Percentiles rank a stretch among this genome's conserved stretches.
Conservation (phyloP, 352 stramenopile genomes). For the Elongisporangium anandrum region DNA sequence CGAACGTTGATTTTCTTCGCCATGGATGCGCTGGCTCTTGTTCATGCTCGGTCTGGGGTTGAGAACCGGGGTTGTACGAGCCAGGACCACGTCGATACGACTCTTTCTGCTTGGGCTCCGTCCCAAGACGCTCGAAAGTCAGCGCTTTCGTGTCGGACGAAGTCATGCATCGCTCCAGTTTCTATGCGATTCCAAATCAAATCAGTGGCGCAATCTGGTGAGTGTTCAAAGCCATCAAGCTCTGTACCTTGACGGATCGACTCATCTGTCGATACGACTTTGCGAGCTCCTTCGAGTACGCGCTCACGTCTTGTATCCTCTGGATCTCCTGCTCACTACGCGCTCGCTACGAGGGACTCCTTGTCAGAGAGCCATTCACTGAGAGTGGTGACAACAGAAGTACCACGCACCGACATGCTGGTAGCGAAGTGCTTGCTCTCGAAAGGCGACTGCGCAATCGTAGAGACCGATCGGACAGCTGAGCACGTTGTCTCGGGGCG, state of each 20-base stretch:
- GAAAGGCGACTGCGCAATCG: slow-evolving; percentile 15
- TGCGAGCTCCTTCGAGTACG: slow-evolving; percentile 46
- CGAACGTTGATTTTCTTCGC: slow-evolving; percentile 17
- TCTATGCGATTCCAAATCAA: slow-evolving; percentile 2
- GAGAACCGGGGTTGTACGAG: slow-evolving; percentile 9
- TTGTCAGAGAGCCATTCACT: neutral
- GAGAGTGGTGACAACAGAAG: neutral
- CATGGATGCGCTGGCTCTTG: slow-evolving; percentile 4
- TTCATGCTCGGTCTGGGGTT: neutral
- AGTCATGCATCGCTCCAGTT: slow-evolving; percentile 28
- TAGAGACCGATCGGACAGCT: slow-evolving; percentile 5
- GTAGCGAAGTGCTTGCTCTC: slow-evolving; percentile 27
- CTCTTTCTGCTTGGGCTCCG: slow-evolving; percentile 13
- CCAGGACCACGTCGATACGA: slow-evolving; percentile 29
- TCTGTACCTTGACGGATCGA: slow-evolving; percentile 25
- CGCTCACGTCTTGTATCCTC: slow-evolving; percentile 15
- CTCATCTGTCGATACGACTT: slow-evolving; percentile 46
- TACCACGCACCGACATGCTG: slow-evolving; percentile 22
- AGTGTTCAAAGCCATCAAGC: neutral
- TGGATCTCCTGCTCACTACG: slow-evolving; percentile 34
- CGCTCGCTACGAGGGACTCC: slow-evolving; percentile 14
- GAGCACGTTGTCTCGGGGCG: slow-evolving; percentile 12
- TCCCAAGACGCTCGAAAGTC: slow-evolving; percentile 32
- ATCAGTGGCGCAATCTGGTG: neutral
- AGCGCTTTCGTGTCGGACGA: slow-evolving; percentile 20